These are phyloP conservation scores for Neurospora sp. DNA, from an alignment of 495 filamentous ascomycete genomes.

Conservation along the genomic window DNA sequence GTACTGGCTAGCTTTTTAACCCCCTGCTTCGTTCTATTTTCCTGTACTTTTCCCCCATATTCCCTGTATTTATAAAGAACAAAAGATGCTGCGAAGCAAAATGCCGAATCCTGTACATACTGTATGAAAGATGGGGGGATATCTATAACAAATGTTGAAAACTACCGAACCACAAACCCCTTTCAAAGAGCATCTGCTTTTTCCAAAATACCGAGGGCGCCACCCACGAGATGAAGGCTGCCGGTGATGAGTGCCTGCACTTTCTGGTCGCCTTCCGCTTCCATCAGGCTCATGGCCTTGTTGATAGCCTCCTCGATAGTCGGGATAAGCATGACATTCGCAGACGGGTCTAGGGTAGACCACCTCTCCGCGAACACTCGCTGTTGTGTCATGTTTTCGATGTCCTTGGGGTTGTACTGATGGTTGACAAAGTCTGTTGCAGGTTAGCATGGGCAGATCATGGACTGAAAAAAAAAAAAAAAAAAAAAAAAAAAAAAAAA, in stretches of 20 bases:
- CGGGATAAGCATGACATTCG: slow-evolving; percentile 53
- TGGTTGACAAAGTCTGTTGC: slow-evolving; percentile 60
- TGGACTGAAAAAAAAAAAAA: too few species aligned
- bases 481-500: neutral
- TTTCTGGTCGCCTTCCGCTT: slow-evolving; percentile 16
- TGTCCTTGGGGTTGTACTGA: slow-evolving; percentile 55
- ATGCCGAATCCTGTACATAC: slow-evolving; percentile 4
- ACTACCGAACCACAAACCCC: neutral
- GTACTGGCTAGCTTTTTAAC: slow-evolving; percentile 3
- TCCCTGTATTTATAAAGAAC: neutral
- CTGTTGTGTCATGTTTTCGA: slow-evolving; percentile 65
- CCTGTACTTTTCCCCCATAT: neutral
- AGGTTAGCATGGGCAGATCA: slow-evolving; percentile 18
- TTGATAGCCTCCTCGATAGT: slow-evolving; percentile 84
- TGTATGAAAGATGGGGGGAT: neutral
- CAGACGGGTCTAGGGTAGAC: slow-evolving; percentile 50
- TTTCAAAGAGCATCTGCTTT: slow-evolving; percentile 30
- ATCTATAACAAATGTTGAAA: slow-evolving; percentile 11
- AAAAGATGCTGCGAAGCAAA: slow-evolving; percentile 9
- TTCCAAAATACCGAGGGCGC: slow-evolving; percentile 42
- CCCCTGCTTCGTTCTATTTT: neutral
- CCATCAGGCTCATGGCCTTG: slow-evolving; percentile 45
- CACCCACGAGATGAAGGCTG: slow-evolving; percentile 52
- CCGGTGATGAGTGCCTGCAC: slow-evolving; percentile 49
- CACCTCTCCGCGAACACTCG: slow-evolving; percentile 63